Base-by-base conservation (phyloP, 1,284 basidiomycete genomes). In the Schizopora paradoxa region DNA sequence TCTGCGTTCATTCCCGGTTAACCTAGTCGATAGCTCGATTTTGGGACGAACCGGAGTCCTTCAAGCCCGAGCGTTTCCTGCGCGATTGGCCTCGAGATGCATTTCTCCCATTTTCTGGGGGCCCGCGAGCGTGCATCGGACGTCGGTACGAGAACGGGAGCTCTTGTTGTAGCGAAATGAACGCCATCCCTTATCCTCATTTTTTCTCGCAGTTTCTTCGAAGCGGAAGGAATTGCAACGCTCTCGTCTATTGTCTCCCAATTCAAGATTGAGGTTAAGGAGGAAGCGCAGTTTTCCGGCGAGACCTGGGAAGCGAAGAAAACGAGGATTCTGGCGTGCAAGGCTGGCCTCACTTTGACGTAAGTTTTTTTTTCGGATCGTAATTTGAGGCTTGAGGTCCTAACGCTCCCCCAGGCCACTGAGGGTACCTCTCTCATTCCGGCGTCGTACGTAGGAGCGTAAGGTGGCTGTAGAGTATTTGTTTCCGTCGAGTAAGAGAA, bases 61-160 rank as follows among this genome's bases (percentile, higher is more conserved):
- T 74, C 58, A 67, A 68, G 41, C 77, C 77, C 22, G 62, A 61
- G 18, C 66, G 77, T 22, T 78, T 77, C 58, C 57, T 77, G 19
- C 66, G 62, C 4, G 67, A 74, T 35, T 76, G 68, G 67, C 67
- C 66, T n/a, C 60, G 64, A 11, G 69, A 77, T 55, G 74, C 74
- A 0, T 75, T 78, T 51, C 32, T 74, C 11, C 72, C 74, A 0
- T 81, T 79, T 56, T 72, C 70, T 39, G 62, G 61, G 32, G 78
- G 78, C 29, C 60, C 66, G 6, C 65, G 76, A 8, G 70, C 68
- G 8, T 79, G 77, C 58, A 61, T 80, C 29, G 77, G 76, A 27
- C 67, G 72, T 53, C 67, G 70, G 66, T 77, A 59, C 45, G 68
- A 57, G 10, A n/a, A n/a, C n/a, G n/a, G n/a, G n/a, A n/a, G n/a